phyloP scores from a whole-genome alignment of 2,329 filamentous ascomycete species.

The Lachnellula cervina region DNA sequence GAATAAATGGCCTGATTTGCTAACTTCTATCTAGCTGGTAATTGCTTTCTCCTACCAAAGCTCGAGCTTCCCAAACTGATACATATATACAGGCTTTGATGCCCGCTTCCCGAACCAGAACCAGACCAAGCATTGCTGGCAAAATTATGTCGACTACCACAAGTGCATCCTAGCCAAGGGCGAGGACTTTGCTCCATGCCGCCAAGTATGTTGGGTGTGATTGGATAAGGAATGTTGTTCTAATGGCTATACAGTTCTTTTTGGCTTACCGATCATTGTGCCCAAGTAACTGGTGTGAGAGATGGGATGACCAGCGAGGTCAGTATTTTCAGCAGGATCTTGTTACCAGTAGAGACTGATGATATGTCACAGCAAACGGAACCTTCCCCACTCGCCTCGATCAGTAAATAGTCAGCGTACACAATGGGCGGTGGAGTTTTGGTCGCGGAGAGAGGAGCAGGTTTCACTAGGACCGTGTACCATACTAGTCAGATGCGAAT shows the following conservation, averaged over 20 bases:
- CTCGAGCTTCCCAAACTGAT: slow-evolving; percentile 16
- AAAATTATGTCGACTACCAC: slow-evolving; percentile 99
- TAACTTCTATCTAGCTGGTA: slow-evolving; percentile 44
- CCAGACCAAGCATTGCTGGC: slow-evolving; percentile 99
- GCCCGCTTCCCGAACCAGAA: slow-evolving; percentile 99
- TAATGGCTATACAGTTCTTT: slow-evolving; percentile 65
- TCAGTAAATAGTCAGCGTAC: slow-evolving; percentile 29
- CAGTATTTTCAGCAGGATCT: slow-evolving; percentile 36
- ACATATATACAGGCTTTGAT: slow-evolving; percentile 71
- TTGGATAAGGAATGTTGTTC: slow-evolving; percentile 32
- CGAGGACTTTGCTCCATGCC: slow-evolving; percentile 96
- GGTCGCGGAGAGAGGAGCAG: slow-evolving; percentile 14
- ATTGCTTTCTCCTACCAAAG: slow-evolving; percentile 24
- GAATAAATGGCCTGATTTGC: slow-evolving; percentile 34
- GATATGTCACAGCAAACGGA: slow-evolving; percentile 50
- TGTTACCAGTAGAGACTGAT: slow-evolving; percentile 15
- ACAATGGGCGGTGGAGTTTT: slow-evolving; percentile 1
- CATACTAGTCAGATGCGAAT: slow-evolving; percentile 29
- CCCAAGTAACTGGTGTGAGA: slow-evolving; percentile 86
- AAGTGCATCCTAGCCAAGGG: slow-evolving; percentile 99
- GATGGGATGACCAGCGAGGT: slow-evolving; percentile 98
- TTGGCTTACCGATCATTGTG: slow-evolving; percentile 95
- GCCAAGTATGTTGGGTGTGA: slow-evolving; percentile 63
- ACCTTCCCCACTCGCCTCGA: slow-evolving; percentile 65
- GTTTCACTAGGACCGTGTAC: slow-evolving; percentile 26